Base-by-base conservation (phyloP, 805 yeast species). In the Kodamaea laetipori region DNA sequence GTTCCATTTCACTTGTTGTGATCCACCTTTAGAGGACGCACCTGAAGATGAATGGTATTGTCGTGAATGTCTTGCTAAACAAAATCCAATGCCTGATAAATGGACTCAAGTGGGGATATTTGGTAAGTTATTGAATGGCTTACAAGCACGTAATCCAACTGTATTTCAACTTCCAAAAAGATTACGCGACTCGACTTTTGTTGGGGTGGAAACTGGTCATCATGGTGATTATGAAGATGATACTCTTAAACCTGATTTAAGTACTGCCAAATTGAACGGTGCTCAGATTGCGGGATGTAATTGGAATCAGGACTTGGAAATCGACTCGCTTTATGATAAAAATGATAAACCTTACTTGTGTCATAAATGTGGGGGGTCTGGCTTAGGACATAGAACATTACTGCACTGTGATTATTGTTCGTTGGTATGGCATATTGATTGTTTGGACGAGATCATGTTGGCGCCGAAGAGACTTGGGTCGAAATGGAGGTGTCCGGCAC, bases 1-100 rank as follows among this genome's bases (percentile, higher is more conserved):
- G 1, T 94, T 92, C 64, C 99, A 92, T 60, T 89, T 94, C 58
- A 73, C 86, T 4, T 92, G 99, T 61, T 78, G 92, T 47, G 85
- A 87, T 55, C 98, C 98, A 2, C 98, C 99, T 0, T 66, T 84
- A 25, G 88, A 84, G 52, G 89, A 84, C 32, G 73, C 77, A 39
- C 98, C 98, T 0, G 95, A 84, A 37, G 96, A 86, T 27, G 84
- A 81, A 48, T 92, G 99, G 99, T 81, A 75, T 52, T 92, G 99
- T 66, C 75, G 76, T 11, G 88, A 85, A 55, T 92, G 99, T 63
- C 53, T 58, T 10, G 73, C 77, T 13, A 74, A 74, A 45, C 60
- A 63, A 33, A 56, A 61, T 39, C 67, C 69, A 3, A 15, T 30
- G 17, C 46, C 45, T 8, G 27, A 46, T 2, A 45, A 48, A 8